Evolutionary conservation across 108 stramenopile genomes (phyloP).

Genomic region (Conticribra guillardii): DNA sequence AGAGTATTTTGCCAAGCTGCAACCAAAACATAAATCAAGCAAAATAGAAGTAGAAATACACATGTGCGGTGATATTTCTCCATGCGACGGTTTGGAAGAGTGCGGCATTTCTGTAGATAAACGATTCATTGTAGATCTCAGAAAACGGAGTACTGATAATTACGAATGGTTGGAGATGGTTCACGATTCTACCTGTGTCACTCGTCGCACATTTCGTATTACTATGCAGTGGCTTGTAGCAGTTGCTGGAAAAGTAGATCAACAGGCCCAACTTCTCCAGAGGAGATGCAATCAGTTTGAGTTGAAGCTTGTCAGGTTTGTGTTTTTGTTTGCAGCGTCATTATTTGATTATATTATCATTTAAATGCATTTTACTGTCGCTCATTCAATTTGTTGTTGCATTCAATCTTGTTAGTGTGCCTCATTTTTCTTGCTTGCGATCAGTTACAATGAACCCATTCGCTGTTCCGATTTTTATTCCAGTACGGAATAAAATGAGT

Average conservation of each 20-base stretch:
- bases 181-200: conserved; percentile 71
- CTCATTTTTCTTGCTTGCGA: conserved; percentile 62
- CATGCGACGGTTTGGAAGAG: conserved; percentile 46
- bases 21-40: conserved; percentile 54
- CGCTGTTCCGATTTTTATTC: conserved; percentile 60
- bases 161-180: conserved; percentile 89
- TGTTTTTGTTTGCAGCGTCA: too few relatives aligned
- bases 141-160: conserved; percentile 67
- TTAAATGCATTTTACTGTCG: too few relatives aligned
- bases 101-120: conserved; percentile 58
- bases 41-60: conserved; percentile 56
- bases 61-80: conserved; percentile 22
- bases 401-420: conserved; percentile 66
- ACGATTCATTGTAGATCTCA: conserved; percentile 63
- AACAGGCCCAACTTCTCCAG: conserved; percentile 81
- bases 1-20: conserved; percentile 74
- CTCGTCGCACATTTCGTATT: conserved; percentile 76
- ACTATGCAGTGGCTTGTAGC: conserved; percentile 92
- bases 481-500: conserved; percentile 47
- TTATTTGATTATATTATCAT: too few relatives aligned
- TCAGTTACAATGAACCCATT: conserved; percentile 46
- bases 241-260: conserved; percentile 77
- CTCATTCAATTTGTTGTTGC: too few relatives aligned
- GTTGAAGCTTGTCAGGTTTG: too few relatives aligned
- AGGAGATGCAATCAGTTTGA: conserved; percentile 81